These are phyloP conservation scores for Dactylellina sp. DNA, from an alignment of 2,329 filamentous ascomycete species.

Conservation along the genomic window DNA sequence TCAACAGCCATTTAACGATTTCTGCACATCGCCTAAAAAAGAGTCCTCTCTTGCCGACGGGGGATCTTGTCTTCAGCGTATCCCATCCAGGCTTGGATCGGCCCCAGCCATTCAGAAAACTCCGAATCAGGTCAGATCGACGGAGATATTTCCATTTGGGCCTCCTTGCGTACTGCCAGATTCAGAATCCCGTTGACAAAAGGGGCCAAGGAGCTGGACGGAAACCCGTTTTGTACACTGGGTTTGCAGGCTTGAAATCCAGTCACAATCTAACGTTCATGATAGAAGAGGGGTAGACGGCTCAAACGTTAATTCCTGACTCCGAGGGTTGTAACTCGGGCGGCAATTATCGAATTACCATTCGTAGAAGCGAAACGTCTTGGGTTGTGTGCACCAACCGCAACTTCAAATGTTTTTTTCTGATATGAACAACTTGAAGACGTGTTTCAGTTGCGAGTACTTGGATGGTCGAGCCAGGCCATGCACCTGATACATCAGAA, in stretches of 20 bases:
- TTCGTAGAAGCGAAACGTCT: constrained; percentile 46
- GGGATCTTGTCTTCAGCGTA: constrained; percentile 34
- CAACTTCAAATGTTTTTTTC: constrained; percentile 11
- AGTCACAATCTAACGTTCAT: constrained; percentile 30
- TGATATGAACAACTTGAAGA: constrained; percentile 25
- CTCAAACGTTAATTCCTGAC: constrained; percentile 13
- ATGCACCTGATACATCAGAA: constrained; percentile 34
- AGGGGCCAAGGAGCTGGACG: constrained; percentile 24
- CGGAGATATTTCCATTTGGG: constrained; percentile 41
- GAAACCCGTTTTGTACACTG: constrained; percentile 17
- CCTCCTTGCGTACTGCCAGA: constrained; percentile 42
- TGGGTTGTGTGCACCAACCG: constrained; percentile 28
- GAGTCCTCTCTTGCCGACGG: constrained; percentile 36
- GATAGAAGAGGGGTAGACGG: constrained; percentile 11
- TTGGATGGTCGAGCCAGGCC: constrained; percentile 35
- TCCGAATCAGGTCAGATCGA: constrained; percentile 42
- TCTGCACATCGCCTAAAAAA: constrained; percentile 45
- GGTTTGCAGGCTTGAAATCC: constrained; percentile 36
- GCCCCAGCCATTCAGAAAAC: constrained; percentile 29
- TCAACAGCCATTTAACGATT: constrained; percentile 36
- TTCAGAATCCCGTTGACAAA: constrained; percentile 44
- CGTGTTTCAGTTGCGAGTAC: constrained; percentile 53
- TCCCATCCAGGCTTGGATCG: constrained; percentile 20
- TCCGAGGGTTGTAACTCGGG: constrained; percentile 36
- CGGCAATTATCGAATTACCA: constrained; percentile 48